A percentile compares a stretch with the other conserved stretches of the same genome.
Conservation (phyloP, 768 basidiomycete genomes). For the Lepiota subincarnata region DNA sequence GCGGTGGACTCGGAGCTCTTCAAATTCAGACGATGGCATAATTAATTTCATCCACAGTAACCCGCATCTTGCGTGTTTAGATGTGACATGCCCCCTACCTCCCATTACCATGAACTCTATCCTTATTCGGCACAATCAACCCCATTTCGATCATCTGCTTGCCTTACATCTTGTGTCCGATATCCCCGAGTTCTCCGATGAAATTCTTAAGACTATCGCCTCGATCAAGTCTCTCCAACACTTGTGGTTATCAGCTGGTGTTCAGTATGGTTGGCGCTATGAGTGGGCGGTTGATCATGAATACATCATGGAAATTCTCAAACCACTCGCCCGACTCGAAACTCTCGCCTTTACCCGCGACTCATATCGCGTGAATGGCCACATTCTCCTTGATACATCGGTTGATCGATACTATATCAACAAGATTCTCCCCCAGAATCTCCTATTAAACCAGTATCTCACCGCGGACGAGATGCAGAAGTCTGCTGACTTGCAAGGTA, state of each 20-base stretch:
- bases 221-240: conserved; percentile 17
- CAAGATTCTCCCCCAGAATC: conserved; percentile 18
- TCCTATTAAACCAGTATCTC: conserved; percentile 17
- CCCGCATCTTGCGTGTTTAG: conserved; percentile 21
- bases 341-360: conserved; percentile 26
- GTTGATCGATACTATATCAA: conserved; percentile 22
- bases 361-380: conserved; percentile 22
- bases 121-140: conserved; percentile 4
- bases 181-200: conserved; percentile 14
- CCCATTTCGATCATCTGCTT: conserved; percentile 17
- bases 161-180: conserved; percentile 24
- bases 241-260: conserved; percentile 27
- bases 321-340: conserved; percentile 20
- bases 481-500: conserved; percentile 9
- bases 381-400: conserved; percentile 20
- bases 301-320: conserved; percentile 15
- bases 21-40: conserved; percentile 13
- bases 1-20: conserved; percentile 14
- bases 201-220: conserved; percentile 18
- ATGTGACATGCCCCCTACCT: conserved; percentile 14
- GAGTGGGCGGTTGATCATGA: conserved; percentile 25
- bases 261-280: conserved; percentile 18
- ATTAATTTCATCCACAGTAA: conserved; percentile 22
- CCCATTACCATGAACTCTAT: conserved; percentile 15
- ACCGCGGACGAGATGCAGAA: conserved; percentile 14